A percentile compares a stretch with the other conserved stretches of the same genome.
These are phyloP conservation scores for Thelonectria olida DNA, from an alignment of 2,329 filamentous ascomycete species.

Conservation along the genomic window DNA sequence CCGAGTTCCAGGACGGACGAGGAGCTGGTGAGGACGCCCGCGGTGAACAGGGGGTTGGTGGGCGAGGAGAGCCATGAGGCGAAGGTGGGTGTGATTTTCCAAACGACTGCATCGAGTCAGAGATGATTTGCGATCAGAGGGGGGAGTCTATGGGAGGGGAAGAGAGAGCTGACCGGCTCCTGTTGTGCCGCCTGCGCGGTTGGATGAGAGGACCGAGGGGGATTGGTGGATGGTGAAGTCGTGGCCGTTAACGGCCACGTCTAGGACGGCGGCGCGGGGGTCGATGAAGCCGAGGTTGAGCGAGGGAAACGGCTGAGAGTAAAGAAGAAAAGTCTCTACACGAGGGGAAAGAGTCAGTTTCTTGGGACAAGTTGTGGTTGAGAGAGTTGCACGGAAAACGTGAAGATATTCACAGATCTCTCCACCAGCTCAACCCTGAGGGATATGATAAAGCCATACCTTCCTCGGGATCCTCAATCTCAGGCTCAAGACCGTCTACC, in stretches of 20 bases:
- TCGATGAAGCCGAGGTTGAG: slow-evolving; percentile 88
- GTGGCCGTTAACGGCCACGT: slow-evolving; percentile 72
- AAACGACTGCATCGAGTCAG: slow-evolving; percentile 83
- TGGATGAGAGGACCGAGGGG: slow-evolving; percentile 81
- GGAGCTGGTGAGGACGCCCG: slow-evolving; percentile 60
- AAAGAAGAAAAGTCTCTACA: slow-evolving; percentile 87
- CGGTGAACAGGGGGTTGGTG: slow-evolving; percentile 68
- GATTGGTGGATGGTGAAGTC: slow-evolving; percentile 86
- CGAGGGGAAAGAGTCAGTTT: not conserved
- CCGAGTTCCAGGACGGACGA: slow-evolving; percentile 84
- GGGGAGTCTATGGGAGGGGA: no score
- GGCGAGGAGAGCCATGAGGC: slow-evolving; percentile 79
- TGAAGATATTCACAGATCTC: not conserved
- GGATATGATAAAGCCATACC: slow-evolving; percentile 40
- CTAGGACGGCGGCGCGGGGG: slow-evolving; percentile 69
- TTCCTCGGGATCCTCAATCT: slow-evolving; percentile 61
- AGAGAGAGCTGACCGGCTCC: slow-evolving; percentile 56
- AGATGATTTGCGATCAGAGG: no score
- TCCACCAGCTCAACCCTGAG: not conserved
- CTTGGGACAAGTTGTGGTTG: no score
- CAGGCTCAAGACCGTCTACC: slow-evolving; percentile 48
- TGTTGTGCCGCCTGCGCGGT: slow-evolving; percentile 69
- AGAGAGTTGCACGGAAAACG: not conserved
- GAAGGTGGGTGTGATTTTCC: slow-evolving; percentile 88
- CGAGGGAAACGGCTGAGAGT: slow-evolving; percentile 78